Conservation (phyloP, 495 filamentous ascomycete genomes). For the Xylaria acuta region DNA sequence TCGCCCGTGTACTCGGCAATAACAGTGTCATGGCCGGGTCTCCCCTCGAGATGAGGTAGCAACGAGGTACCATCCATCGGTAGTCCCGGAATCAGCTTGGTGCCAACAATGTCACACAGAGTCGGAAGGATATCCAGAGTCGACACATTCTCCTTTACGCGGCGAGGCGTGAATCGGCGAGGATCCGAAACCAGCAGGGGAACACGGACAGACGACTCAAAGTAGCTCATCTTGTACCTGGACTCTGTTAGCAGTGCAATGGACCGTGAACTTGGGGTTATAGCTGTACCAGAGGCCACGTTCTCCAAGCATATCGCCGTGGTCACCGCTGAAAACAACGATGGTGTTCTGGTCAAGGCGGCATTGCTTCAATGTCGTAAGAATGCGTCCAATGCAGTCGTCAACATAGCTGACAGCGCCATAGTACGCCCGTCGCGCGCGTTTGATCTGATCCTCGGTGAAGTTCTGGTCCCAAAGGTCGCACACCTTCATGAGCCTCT, state of each 20-base stretch:
- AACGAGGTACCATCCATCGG: conserved; percentile 82
- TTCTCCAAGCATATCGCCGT: conserved; percentile 93
- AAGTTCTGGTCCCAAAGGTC: conserved; percentile 80
- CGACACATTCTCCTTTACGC: conserved; percentile 77
- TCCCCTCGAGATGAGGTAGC: conserved; percentile 70
- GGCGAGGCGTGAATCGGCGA: conserved; percentile 67
- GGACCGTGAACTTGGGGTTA: conserved; percentile 25
- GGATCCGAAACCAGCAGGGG: conserved; percentile 81
- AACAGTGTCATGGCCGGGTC: conserved; percentile 71
- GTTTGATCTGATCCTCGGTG: conserved; percentile 77
- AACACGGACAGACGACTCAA: conserved; percentile 82
- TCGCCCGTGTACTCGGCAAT: conserved; percentile 91
- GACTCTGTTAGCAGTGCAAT: conserved; percentile 4
- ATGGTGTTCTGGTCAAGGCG: conserved; percentile 81
- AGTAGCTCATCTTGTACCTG: conserved; percentile 91
- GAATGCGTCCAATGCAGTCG: conserved; percentile 80
- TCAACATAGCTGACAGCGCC: conserved; percentile 90
- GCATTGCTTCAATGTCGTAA: conserved; percentile 74
- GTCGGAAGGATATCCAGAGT: conserved; percentile 87
- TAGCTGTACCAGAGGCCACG: conserved; percentile 70
- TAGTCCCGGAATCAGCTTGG: conserved; percentile 63
- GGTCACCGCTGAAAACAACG: conserved; percentile 85
- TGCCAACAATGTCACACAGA: conserved; percentile 78
- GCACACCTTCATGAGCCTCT: conserved; percentile 79
- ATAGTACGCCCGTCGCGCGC: conserved; percentile 84